These are phyloP conservation scores for Drechslera avenae DNA, from an alignment of 2,329 filamentous ascomycete genomes.

Conservation along the genomic window DNA sequence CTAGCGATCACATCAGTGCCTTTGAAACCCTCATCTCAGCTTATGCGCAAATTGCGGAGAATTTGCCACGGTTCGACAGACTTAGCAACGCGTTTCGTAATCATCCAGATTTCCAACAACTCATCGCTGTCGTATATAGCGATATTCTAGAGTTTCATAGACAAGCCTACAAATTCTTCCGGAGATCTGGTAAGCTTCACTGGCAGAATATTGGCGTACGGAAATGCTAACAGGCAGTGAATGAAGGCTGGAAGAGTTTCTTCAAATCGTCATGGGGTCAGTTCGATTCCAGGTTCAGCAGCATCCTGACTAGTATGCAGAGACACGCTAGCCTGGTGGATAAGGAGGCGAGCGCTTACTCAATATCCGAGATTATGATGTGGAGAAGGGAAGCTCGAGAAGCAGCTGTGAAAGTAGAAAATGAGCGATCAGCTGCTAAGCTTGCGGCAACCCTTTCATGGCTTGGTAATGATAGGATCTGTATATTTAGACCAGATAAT, in stretches of 20 bases:
- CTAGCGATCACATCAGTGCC: background rate
- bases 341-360: slow-evolving; percentile 27
- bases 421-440: background rate
- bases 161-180: slow-evolving; percentile 1
- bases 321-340: slow-evolving; percentile 20
- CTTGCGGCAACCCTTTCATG: background rate
- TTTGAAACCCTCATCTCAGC: slow-evolving; percentile 2
- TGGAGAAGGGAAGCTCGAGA: slow-evolving; percentile 22
- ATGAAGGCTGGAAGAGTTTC: slow-evolving; percentile 1
- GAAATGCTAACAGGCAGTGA: background rate
- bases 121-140: background rate
- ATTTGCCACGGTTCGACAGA: background rate
- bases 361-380: slow-evolving; percentile 9
- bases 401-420: slow-evolving; percentile 1
- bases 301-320: background rate
- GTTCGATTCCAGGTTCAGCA: background rate
- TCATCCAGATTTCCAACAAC: slow-evolving; percentile 1
- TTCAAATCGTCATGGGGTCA: slow-evolving; percentile 1
- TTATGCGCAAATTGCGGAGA: slow-evolving; percentile 3
- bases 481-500: no score
- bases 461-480: background rate
- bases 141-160: slow-evolving; percentile 2
- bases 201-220: background rate
- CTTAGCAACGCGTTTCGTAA: background rate
- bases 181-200: background rate